phyloP scores from a whole-genome alignment of 129 eudicot genomes.

The Sambucus nigra region DNA sequence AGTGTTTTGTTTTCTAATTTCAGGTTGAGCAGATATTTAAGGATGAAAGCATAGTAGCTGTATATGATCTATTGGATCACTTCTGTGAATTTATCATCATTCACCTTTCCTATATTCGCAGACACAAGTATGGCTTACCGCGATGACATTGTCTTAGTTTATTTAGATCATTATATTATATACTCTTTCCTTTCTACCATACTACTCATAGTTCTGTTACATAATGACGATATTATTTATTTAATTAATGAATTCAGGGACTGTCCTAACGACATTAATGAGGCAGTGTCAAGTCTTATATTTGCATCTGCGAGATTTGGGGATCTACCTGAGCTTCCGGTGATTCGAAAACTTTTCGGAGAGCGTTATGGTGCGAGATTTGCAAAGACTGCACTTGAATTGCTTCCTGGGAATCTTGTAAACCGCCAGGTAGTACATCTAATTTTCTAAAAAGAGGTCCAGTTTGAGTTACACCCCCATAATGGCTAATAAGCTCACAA shows the following conservation, averaged over 20 bases:
- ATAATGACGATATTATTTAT: not conserved
- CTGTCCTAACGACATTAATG: conserved; percentile 67
- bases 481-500: too few relatives aligned
- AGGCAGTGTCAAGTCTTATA: conserved; percentile 75
- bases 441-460: not conserved
- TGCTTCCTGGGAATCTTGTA: conserved; percentile 49
- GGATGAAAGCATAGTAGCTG: conserved; percentile 40
- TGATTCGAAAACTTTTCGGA: conserved; percentile 46
- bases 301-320: conserved; percentile 83
- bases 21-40: conserved; percentile 57
- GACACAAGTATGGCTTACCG: conserved; percentile 33
- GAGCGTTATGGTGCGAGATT: conserved; percentile 57
- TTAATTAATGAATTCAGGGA: conserved; percentile 24
- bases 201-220: not conserved
- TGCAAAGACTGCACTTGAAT: conserved; percentile 41
- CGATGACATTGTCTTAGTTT: too few relatives aligned
- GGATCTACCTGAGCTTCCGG: conserved; percentile 60
- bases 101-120: conserved; percentile 57
- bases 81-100: conserved; percentile 47
- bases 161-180: not conserved
- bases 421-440: too few relatives aligned
- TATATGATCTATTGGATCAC: conserved; percentile 47
- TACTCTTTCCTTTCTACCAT: not conserved
- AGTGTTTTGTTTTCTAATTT: not conserved
- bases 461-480: too few relatives aligned